Conservation (phyloP, 805 yeast species). For the Candida boleticola region DNA sequence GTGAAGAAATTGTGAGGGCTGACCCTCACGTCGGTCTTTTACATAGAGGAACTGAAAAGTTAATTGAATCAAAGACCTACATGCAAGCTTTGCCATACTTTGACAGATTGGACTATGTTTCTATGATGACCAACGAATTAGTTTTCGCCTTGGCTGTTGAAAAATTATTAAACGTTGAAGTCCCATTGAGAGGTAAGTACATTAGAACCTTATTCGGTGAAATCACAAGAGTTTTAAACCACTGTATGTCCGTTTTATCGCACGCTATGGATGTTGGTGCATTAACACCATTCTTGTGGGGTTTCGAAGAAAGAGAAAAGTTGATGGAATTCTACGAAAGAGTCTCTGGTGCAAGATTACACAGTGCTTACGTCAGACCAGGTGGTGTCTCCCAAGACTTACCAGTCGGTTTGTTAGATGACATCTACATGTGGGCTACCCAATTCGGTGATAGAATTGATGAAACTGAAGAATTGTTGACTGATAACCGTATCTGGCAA, state of each 20-base stretch:
- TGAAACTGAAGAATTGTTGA: conserved; percentile 84
- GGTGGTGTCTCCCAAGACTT: conserved; percentile 90
- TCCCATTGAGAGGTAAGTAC: conserved; percentile 81
- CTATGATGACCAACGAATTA: conserved; percentile 90
- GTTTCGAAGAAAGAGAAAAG: conserved; percentile 90
- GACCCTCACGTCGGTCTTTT: conserved; percentile 89
- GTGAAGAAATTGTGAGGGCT: conserved; percentile 82
- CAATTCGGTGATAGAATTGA: conserved; percentile 92
- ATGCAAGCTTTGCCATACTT: conserved; percentile 87
- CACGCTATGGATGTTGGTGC: conserved; percentile 97
- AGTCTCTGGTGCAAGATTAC: conserved; percentile 87
- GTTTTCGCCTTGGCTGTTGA: conserved; percentile 83
- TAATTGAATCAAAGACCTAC: conserved; percentile 82
- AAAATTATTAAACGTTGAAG: conserved; percentile 78
- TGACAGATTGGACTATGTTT: conserved; percentile 80
- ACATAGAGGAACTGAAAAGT: conserved; percentile 87
- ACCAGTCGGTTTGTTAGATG: conserved; percentile 83
- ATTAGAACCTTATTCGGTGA: conserved; percentile 85
- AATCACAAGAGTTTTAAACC: conserved; percentile 79
- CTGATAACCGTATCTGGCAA: conserved; percentile 92
- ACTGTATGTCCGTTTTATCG: conserved; percentile 79
- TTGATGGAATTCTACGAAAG: conserved; percentile 91
- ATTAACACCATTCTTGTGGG: conserved; percentile 90
- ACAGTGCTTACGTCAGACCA: conserved; percentile 85
- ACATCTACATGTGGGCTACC: conserved; percentile 94